Base-by-base conservation (phyloP, 306 rosid species). In the Malus sieversii region DNA sequence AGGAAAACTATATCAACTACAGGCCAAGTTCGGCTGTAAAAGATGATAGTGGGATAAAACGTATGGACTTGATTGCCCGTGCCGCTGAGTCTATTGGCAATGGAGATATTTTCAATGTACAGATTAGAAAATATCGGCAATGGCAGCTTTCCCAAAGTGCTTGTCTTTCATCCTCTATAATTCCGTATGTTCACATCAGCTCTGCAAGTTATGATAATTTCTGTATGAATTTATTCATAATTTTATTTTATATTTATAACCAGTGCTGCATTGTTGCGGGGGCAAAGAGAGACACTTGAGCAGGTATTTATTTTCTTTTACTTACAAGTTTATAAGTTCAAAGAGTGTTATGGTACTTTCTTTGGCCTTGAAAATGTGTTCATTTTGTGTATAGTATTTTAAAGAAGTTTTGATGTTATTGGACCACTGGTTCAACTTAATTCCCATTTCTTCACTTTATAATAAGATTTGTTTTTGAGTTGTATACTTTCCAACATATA, bases 101-200 rank as follows among this genome's bases (percentile, higher is more conserved):
- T 84, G 99, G 93, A 55, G 99, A 95, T 85, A 87, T 95, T 77
- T 84, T 95, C 84, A 90, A 89, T 65, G 97, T 95, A 62, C 97
- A 95, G 81, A 95, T 95, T 84, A 88, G 97, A 82, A 92, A 96
- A 83, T 86, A 95, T 84, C 88, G 92, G 45, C 99, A 95, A 80
- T 95, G 97, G 99, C 98, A 95, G 82, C 98, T 95, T 77, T 95
- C 97, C 82, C 99, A 92, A 87, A 85, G 89, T 82, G 78, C 90
- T 73, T 86, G 85, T 63, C 77, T 90, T 58, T 91, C 96, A 73
- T 89, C 97, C n/a, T 86, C 84, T 73, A 89, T 95, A 75, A 82
- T 90, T 80, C 99, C 99, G 99, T 95, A 90, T 51, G 99, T 84
- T 78, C 44, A 69, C 61, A 40, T 75, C 84, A 63, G 82, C 68